Base-by-base conservation (phyloP, 176 grass and related monocot species). In the Triticum turgidum region DNA sequence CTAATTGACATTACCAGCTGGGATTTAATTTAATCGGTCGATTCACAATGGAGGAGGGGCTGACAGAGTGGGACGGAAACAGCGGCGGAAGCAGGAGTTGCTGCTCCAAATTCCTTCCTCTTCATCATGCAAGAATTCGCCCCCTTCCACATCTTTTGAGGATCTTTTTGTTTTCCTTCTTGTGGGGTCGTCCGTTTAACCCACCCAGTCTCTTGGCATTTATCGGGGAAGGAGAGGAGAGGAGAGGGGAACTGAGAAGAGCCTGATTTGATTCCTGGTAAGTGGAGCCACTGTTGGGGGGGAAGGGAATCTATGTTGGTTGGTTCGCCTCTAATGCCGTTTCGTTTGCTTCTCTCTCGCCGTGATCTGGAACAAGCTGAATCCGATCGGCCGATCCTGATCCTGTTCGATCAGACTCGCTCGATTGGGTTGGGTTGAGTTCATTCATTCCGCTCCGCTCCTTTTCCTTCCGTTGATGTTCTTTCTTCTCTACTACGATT, bases 181-280 rank as follows among this genome's bases (percentile, higher is more conserved):
- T 32, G 49, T 88, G 62, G 82, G 61, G n/a, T 27, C 76, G 14
- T 68, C 69, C 33, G 14, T 49, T 33, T 78, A 10, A 9, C 51
- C 15, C 51, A 54, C n/a, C 79, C 44, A 13, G 22, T 69, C 77
- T 69, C 61, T 78, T 63, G 62, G 27, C 27, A 78, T 22, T 14
- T 63, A 33, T 6, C 77, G 51, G 51, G 65, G 25, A 45, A 33
- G 62, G 35, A 32, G 24, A 30, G 9, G 17, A 51, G 4, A 27
- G 10, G 42, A 11, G 42, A 44, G 73, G 45, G 44, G 47, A 74
- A 56, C 73, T 66, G 54, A 49, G 32, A 39, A 54, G 5, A 45
- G 21, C 61, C 9, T 75, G 59, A 81, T 76, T 89, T 62, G 77
- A 35, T 76, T 85, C 49, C 9, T 52, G 79, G 63, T 78, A 63